Percentiles rank a stretch among this genome's conserved stretches.
These are phyloP conservation scores for Biscogniauxia mediterranea DNA, from an alignment of 2,329 filamentous ascomycete species.

Conservation along the genomic window DNA sequence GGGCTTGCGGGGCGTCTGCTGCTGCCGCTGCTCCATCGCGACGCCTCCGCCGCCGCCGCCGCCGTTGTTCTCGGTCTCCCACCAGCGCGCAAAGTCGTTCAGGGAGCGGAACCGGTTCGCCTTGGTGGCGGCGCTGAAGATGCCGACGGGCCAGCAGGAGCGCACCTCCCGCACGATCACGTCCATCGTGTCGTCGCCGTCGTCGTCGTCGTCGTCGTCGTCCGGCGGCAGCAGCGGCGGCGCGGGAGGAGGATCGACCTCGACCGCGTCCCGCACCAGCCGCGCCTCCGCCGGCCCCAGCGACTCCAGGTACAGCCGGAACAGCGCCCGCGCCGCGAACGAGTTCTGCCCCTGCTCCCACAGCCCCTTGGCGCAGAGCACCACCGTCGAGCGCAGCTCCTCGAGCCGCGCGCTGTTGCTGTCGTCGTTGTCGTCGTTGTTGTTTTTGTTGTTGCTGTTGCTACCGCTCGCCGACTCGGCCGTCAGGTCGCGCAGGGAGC, in stretches of 20 bases:
- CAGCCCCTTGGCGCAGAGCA: conserved; percentile 27
- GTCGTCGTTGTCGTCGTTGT: no score
- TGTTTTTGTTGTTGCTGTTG: no score
- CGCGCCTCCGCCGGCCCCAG: conserved; percentile 16
- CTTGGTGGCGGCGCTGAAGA: conserved; percentile 18
- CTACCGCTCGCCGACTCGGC: not conserved
- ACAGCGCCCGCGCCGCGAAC: conserved; percentile 21
- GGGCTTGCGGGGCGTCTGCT: no score
- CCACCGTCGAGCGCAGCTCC: conserved; percentile 21
- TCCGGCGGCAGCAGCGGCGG: not conserved
- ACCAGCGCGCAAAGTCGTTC: conserved; percentile 19
- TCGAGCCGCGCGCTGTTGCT: conserved; percentile 11
- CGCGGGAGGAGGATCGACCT: conserved; percentile 16
- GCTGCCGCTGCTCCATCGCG: not conserved
- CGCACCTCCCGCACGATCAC: conserved; percentile 21
- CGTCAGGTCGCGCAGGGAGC: conserved; percentile 15
- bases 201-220: no score
- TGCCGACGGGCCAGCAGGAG: conserved; percentile 25
- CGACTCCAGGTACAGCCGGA: conserved; percentile 19
- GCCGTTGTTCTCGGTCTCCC: conserved; percentile 7
- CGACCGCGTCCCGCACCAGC: conserved; percentile 15
- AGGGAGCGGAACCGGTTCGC: conserved; percentile 15
- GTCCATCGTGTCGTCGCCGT: conserved; percentile 8
- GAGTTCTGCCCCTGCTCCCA: conserved; percentile 27
- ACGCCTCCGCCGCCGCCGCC: not conserved